Conservation (phyloP, 2,329 filamentous ascomycete species). For the Madurella fahalii region DNA sequence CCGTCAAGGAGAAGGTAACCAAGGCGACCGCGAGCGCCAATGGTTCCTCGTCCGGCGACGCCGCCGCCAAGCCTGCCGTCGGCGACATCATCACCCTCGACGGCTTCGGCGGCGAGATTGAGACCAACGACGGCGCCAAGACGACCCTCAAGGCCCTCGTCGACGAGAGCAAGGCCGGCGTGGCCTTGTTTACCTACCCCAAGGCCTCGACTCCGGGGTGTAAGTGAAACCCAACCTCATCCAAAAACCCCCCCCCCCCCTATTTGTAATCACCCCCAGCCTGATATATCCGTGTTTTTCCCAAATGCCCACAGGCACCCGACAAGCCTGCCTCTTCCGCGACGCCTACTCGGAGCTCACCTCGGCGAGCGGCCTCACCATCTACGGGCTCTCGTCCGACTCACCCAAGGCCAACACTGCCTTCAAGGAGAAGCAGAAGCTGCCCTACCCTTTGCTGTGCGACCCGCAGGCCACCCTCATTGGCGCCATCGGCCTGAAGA, state of each 20-base stretch:
- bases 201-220: constrained; percentile 92
- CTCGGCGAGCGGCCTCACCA: constrained; percentile 65
- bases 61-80: constrained; percentile 40
- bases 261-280: neutral
- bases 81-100: constrained; percentile 55
- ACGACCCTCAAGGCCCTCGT: constrained; percentile 77
- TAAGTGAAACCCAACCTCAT: constrained; percentile 50
- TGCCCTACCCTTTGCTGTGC: constrained; percentile 85
- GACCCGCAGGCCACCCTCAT: constrained; percentile 74
- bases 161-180: constrained; percentile 75
- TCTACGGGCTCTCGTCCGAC: constrained; percentile 88
- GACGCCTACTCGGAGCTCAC: constrained; percentile 76
- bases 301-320: constrained; percentile 62
- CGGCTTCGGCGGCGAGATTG: constrained; percentile 65
- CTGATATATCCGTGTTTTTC: neutral
- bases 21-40: constrained; percentile 19
- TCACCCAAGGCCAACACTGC: constrained; percentile 86
- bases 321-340: constrained; percentile 88
- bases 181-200: constrained; percentile 93
- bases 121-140: constrained; percentile 79
- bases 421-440: constrained; percentile 86
- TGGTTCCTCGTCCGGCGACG: constrained; percentile 21
- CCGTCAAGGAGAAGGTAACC: constrained; percentile 18
- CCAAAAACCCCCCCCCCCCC: neutral
- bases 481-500: constrained; percentile 82